Evolutionary conservation across 805 yeast species (phyloP), one percentile per base, ranked within the genome.

Genomic region (Ogataea kodamae): DNA sequence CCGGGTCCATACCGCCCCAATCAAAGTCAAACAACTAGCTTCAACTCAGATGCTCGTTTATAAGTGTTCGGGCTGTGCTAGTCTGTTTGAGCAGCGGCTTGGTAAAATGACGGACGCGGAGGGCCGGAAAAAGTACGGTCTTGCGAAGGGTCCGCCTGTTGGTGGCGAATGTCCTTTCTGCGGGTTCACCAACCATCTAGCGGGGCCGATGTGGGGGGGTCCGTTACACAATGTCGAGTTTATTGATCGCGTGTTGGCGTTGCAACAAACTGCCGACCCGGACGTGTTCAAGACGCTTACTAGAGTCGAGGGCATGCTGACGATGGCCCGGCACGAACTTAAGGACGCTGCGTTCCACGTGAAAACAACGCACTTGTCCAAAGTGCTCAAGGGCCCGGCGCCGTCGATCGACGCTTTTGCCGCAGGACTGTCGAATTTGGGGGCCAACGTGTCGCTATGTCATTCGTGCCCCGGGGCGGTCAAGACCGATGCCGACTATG

Each of bases 131-230:
- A 55, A 64, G 47, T 84, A 64, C 54, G 78, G 82, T 18, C 70
- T 78, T 23, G 77, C 87, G 1, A 74, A 70, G 42, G 84, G 83
- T 3, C 80, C 81, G 0, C 70, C 78, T 3, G 70, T 78, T 2
- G 75, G 78, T 8, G 60, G 70, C 6, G 54, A 66, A 25, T 92
- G 98, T 62, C 53, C 67, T 17, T 78, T 68, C 56, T 92, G 98
- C 63, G 79, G 73, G 1, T 70, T 66, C 39, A 70, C 75, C 2
- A 74, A 75, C 56, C 95, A 85, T 54, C 55, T 92, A 21, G 88
- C 90, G 6, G 99, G 99, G 4, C 99, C 99, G 40, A 84, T 92
- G 96, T 92, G 95, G 84, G 88, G 78, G 8, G 95, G 88, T 0
- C 66, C 71, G 5, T 59, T 92, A 37, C 97, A 90, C 52, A 72